Base-by-base conservation (phyloP, 2,329 filamentous ascomycete genomes). In the Aspergillus carbonarius region DNA sequence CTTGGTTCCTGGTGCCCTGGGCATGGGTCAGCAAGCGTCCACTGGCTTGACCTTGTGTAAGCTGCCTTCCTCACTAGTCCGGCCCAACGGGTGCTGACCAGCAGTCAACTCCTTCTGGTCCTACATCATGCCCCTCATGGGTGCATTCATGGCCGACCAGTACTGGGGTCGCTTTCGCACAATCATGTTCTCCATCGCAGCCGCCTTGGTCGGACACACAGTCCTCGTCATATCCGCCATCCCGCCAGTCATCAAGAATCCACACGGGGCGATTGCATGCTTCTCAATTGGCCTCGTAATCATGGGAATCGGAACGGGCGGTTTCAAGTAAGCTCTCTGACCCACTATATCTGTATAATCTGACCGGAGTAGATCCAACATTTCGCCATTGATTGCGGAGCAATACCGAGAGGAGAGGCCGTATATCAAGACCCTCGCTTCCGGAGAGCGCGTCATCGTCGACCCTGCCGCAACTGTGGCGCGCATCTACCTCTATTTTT, bases 251-350 rank as follows among this genome's bases (percentile, higher is more conserved):
- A 87, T 92, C 48, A 76, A 83, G 46, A 76, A 84, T 62, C 76
- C 77, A 35, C 81, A 86, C 15, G 78, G 80, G 12, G 79, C 87
- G 0, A 83, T 91, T 47, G 87, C 79, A 1, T 86, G 84, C 53
- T 89, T 91, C 66, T 73, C 88, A 2, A 75, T 86, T 30, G 85
- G 85, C 23, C 80, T 90, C 63, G 74, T 90, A 46, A 82, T 92
- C 68, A 84, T 92, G 70, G 88, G 88, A n/a, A 73, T 91, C 30
- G 90, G 90, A 44, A 91, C 89, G 1, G 90, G 90, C 61, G 88
- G 90, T 68, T 92, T 93, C 83, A 93, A 93, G 79, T 70, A 57
- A 23, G 55, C 13, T 47, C 13, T 51, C 15, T 15, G 17, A 23
- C 35, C 32, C 35, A 10, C 13, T 27, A 27, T 6, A 2, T 50